Conservation (phyloP, 2,329 filamentous ascomycete genomes). For the Colletotrichum sp. region DNA sequence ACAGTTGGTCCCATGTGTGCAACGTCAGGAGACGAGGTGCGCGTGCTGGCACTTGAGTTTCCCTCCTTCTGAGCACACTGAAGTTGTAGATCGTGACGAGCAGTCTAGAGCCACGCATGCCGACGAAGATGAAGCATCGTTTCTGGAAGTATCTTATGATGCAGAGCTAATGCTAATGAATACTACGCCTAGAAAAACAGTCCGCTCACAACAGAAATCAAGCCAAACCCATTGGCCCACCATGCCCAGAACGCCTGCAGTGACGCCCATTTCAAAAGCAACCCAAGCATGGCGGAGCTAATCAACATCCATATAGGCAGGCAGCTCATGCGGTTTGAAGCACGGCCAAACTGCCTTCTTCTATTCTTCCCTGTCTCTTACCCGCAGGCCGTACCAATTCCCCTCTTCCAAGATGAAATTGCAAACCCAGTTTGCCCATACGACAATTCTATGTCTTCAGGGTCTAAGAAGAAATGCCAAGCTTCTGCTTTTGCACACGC, state of each 20-base stretch:
- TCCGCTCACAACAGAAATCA: neutral
- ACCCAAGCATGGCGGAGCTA: neutral
- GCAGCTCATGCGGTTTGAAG: neutral
- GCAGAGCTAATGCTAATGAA: neutral
- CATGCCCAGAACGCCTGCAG: neutral
- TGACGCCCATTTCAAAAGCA: neutral
- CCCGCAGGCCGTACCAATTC: neutral
- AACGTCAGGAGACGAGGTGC: neutral
- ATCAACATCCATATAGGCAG: neutral
- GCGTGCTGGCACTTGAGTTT: neutral
- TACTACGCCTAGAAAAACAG: neutral
- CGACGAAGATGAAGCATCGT: neutral
- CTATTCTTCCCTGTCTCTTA: neutral
- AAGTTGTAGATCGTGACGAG: neutral
- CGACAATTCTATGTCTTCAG: neutral
- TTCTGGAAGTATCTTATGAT: neutral
- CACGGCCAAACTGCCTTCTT: neutral
- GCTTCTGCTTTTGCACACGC: constrained; percentile 81
- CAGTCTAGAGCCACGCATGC: neutral
- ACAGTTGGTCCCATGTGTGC: neutral
- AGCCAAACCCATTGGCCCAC: neutral
- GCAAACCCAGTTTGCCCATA: neutral
- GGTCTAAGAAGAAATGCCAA: constrained; percentile 53
- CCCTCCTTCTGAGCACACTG: neutral
- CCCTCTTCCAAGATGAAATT: neutral